Evolutionary conservation across 257 asterid species (phyloP).

Genomic region (Phtheirospermum japonicum): DNA sequence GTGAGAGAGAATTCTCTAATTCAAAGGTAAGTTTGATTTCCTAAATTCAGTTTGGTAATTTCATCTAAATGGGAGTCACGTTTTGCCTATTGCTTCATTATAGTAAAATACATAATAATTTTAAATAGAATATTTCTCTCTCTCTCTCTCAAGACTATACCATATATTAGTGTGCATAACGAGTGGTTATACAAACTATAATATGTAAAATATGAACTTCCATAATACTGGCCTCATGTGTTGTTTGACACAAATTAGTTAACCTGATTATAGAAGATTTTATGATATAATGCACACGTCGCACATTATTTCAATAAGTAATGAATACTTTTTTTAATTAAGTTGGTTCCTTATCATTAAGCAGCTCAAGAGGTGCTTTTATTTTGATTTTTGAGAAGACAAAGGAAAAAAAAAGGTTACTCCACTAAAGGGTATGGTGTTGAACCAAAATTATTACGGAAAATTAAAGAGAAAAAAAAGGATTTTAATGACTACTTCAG

Average conservation of each 20-base stretch:
- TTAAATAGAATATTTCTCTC: background rate
- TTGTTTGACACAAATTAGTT: background rate
- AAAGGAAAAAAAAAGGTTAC: background rate
- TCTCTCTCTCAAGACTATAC: background rate
- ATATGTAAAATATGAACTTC: background rate
- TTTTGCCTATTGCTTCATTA: conserved; percentile 13
- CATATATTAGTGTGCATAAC: background rate
- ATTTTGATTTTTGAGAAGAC: background rate
- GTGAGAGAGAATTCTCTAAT: conserved; percentile 52
- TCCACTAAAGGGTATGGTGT: background rate
- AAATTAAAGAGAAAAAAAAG: background rate
- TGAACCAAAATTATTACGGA: background rate
- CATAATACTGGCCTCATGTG: background rate
- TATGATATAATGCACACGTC: background rate
- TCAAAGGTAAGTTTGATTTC: conserved; percentile 47
- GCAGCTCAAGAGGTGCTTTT: background rate
- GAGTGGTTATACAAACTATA: background rate
- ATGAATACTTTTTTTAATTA: no score
- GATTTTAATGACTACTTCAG: conserved; percentile 2
- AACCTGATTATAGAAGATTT: background rate
- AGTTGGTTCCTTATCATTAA: background rate
- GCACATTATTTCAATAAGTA: background rate
- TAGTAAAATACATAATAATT: background rate
- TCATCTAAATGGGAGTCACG: conserved; percentile 9
- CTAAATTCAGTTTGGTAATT: conserved; percentile 6